These are phyloP conservation scores for Pythium coloratum DNA, from an alignment of 352 stramenopile species.

Conservation along the genomic window DNA sequence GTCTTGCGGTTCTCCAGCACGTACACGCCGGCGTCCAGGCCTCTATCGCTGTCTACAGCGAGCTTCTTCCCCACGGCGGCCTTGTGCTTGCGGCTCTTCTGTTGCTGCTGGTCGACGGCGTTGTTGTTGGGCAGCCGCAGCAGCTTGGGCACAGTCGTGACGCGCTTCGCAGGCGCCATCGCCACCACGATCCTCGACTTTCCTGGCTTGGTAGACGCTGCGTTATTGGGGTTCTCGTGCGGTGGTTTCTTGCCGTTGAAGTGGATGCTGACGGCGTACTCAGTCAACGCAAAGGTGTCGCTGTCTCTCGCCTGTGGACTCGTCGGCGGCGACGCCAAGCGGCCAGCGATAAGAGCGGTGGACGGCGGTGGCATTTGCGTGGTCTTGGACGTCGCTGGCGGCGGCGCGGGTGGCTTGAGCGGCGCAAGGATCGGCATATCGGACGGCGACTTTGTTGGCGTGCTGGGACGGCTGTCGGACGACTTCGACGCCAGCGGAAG, in stretches of 20 bases:
- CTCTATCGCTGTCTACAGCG: slow-evolving; percentile 19
- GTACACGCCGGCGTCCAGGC: slow-evolving; percentile 71
- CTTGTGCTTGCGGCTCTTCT: slow-evolving; percentile 31
- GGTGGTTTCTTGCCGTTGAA: background rate
- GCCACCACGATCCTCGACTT: background rate
- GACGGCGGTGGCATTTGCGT: slow-evolving; percentile 17
- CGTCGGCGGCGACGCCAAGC: slow-evolving; percentile 10
- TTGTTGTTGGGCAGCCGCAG: slow-evolving; percentile 11
- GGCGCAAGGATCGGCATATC: background rate
- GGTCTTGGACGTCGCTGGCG: background rate
- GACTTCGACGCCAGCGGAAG: slow-evolving; percentile 1
- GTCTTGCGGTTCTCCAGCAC: slow-evolving; percentile 61
- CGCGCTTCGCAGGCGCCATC: slow-evolving; percentile 1
- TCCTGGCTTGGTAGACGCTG: background rate
- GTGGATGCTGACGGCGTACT: slow-evolving; percentile 23
- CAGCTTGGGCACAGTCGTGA: slow-evolving; percentile 12
- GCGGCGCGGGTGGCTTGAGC: background rate
- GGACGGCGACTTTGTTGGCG: slow-evolving; percentile 3
- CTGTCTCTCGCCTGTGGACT: slow-evolving; percentile 10
- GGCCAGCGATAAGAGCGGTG: slow-evolving; percentile 9
- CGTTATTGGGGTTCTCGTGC: background rate
- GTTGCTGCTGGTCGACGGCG: background rate
- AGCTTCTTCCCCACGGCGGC: slow-evolving; percentile 16
- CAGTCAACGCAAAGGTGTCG: background rate
- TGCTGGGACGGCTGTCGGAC: slow-evolving; percentile 4